Conservation (phyloP, 202 grass and related monocot genomes). For the Setaria italica region DNA sequence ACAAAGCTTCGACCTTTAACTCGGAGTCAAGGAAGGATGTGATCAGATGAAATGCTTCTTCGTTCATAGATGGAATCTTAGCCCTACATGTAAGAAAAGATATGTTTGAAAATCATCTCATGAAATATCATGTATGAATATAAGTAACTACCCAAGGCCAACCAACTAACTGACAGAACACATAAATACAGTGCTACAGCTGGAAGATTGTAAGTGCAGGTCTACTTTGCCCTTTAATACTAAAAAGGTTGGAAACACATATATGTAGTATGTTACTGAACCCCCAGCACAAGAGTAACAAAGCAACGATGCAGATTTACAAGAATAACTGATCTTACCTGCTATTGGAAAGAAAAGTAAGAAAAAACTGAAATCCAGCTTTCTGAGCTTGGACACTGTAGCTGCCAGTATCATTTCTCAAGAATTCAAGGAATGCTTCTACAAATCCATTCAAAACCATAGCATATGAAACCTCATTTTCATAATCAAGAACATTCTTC, state of each 20-base stretch:
- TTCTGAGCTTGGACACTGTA: conserved; percentile 58
- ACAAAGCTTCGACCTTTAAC: conserved; percentile 61
- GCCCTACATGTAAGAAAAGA: conserved; percentile 49
- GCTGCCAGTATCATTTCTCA: conserved; percentile 59
- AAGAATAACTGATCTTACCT: conserved; percentile 58
- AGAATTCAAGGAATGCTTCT: conserved; percentile 79
- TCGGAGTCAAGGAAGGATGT: conserved; percentile 68
- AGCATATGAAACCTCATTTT: conserved; percentile 58
- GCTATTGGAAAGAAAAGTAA: conserved; percentile 63
- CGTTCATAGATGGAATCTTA: conserved; percentile 58
- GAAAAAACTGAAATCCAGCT: conserved; percentile 71
- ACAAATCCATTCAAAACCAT: conserved; percentile 83
- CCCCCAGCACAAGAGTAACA: conserved; percentile 7
- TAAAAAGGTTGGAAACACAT: background rate
- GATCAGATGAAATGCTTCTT: conserved; percentile 61
- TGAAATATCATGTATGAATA: conserved; percentile 7
- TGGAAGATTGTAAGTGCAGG: background rate
- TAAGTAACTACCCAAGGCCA: conserved; percentile 2
- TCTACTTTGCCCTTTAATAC: conserved; percentile 1
- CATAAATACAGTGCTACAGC: conserved; percentile 13
- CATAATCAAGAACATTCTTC: conserved; percentile 66
- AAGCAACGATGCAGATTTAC: background rate
- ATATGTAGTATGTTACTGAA: background rate
- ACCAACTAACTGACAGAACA: conserved; percentile 23
- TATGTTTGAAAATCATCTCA: conserved; percentile 24